These are phyloP conservation scores for Venturia carpophila DNA, from an alignment of 2,329 filamentous ascomycete species.

Conservation along the genomic window DNA sequence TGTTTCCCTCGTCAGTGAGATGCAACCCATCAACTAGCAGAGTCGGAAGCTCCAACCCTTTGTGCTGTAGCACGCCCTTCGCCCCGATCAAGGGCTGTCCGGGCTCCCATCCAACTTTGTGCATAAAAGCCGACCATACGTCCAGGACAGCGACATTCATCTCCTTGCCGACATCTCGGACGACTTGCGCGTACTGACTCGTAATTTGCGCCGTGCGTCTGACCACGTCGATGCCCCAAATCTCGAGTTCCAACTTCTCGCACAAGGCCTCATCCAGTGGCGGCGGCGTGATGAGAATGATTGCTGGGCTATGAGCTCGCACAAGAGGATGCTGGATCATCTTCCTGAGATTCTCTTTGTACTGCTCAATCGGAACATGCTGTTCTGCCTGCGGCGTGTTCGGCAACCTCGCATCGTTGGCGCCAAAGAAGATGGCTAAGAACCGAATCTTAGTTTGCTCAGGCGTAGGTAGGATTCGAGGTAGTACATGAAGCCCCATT, in stretches of 20 bases:
- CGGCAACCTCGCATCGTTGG: conserved; percentile 76
- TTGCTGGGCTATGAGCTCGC: conserved; percentile 59
- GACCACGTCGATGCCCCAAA: conserved; percentile 25
- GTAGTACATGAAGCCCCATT: conserved; percentile 62
- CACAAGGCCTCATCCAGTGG: conserved; percentile 68
- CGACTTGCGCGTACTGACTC: conserved; percentile 9
- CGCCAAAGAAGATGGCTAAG: conserved; percentile 73
- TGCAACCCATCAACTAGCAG: neutral
- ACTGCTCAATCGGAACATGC: conserved; percentile 66
- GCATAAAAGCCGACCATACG: conserved; percentile 72
- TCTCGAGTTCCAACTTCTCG: conserved; percentile 7
- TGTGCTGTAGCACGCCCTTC: conserved; percentile 50
- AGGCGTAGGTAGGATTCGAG: conserved; percentile 62
- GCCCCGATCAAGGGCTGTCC: conserved; percentile 49
- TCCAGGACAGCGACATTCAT: conserved; percentile 61
- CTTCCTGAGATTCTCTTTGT: conserved; percentile 60
- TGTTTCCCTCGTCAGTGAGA: conserved; percentile 12
- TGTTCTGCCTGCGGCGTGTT: conserved; percentile 48
- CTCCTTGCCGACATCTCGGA: conserved; percentile 34
- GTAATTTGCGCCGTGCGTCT: neutral
- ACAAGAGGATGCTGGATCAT: conserved; percentile 68
- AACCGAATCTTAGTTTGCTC: conserved; percentile 56
- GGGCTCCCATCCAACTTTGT: conserved; percentile 47
- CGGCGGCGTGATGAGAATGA: conserved; percentile 74
- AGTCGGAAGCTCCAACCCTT: neutral